A percentile compares a stretch with the other conserved stretches of the same genome.
Conservation (phyloP, 176 grass and related monocot genomes). For the Triticum aestivum region DNA sequence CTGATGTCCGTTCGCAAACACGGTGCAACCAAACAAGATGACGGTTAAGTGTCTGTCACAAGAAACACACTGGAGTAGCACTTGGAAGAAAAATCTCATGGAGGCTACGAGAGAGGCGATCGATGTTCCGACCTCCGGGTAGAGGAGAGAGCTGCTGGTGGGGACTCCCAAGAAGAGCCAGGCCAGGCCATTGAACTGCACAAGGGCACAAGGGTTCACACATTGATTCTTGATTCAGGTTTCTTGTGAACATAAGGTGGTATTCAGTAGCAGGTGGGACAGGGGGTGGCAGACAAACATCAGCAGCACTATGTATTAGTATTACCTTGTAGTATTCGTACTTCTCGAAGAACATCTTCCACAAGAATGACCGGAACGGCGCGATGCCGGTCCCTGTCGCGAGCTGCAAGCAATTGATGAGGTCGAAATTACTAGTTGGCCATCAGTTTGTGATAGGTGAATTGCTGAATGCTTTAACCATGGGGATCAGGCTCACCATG, state of each 20-base stretch:
- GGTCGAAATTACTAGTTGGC: neutral
- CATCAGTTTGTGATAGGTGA: neutral
- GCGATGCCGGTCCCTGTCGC: slow-evolving; percentile 92
- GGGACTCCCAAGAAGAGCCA: slow-evolving; percentile 99
- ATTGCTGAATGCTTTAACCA: neutral
- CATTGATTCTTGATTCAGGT: neutral
- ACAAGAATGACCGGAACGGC: slow-evolving; percentile 83
- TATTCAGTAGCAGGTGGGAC: neutral
- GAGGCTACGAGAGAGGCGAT: neutral
- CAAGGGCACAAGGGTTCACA: neutral
- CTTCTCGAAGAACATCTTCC: slow-evolving; percentile 99
- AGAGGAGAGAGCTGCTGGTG: slow-evolving; percentile 79
- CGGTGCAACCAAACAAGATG: neutral
- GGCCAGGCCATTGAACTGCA: slow-evolving; percentile 86
- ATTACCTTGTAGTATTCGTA: slow-evolving; percentile 78
- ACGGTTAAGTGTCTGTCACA: neutral
- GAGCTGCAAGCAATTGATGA: slow-evolving; percentile 48
- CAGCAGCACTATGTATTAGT: slow-evolving; percentile 11
- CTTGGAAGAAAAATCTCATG: neutral
- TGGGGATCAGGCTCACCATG: slow-evolving; percentile 51
- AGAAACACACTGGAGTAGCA: neutral
- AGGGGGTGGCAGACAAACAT: neutral
- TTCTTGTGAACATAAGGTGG: neutral
- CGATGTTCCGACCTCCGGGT: slow-evolving; percentile 55
- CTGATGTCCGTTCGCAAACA: slow-evolving; percentile 33